phyloP scores from a whole-genome alignment of 768 basidiomycete species.

The Calocera viscosa region DNA sequence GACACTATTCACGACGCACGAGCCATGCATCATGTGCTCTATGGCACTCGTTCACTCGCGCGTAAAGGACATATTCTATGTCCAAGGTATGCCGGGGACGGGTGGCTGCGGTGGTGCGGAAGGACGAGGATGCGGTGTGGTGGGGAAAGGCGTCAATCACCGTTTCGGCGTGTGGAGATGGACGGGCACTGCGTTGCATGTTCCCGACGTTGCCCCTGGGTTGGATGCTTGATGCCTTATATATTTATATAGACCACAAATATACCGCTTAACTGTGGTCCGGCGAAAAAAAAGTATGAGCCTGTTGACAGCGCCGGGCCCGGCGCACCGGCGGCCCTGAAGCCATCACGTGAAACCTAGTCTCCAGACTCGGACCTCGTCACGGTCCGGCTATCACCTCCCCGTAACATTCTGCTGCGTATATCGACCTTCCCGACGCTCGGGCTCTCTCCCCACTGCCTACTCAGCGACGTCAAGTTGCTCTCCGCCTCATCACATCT shows the following conservation, averaged over 20 bases:
- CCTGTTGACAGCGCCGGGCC: too few relatives aligned
- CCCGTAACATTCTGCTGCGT: not conserved
- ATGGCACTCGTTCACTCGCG: slow-evolving; percentile 94
- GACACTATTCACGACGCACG: slow-evolving; percentile 82
- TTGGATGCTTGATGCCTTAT: slow-evolving; percentile 16
- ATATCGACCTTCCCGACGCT: not conserved
- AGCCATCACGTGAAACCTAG: not conserved
- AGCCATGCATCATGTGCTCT: slow-evolving; percentile 95
- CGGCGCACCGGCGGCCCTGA: too few relatives aligned
- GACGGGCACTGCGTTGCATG: slow-evolving; percentile 24
- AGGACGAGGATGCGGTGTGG: slow-evolving; percentile 51
- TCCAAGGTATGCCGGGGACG: slow-evolving; percentile 59
- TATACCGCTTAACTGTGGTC: too few relatives aligned
- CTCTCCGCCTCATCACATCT: not conserved
- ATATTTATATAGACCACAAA: too few relatives aligned
- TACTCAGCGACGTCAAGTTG: not conserved
- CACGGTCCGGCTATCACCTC: not conserved
- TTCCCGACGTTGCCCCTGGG: slow-evolving; percentile 20
- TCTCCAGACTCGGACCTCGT: not conserved
- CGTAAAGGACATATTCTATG: slow-evolving; percentile 62
- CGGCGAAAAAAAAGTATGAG: too few relatives aligned
- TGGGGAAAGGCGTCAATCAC: slow-evolving; percentile 86
- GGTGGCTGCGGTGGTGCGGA: slow-evolving; percentile 39
- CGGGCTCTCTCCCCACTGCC: not conserved
- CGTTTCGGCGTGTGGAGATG: slow-evolving; percentile 64